Base-by-base conservation (phyloP, 768 basidiomycete species). In the Podaxis sp. region DNA sequence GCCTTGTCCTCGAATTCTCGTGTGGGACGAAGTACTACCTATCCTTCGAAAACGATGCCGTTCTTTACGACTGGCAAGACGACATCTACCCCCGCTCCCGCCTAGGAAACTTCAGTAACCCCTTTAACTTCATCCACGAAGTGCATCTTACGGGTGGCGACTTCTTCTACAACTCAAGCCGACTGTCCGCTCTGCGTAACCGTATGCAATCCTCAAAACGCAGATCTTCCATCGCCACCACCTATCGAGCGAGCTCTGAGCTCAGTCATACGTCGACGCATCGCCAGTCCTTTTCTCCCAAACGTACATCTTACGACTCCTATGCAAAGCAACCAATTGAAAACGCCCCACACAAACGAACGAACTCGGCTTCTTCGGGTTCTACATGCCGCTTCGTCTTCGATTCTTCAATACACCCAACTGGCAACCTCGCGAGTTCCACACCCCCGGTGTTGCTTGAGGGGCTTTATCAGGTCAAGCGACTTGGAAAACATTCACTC, bases 51-150 rank as follows among this genome's bases (percentile, higher is more conserved):
- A 71, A 68, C 21, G 77, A 78, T 59, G 66, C 68, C 18, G 76
- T 77, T 59, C 70, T 79, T 9, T 79, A 79, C 62, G 77, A 77
- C 62, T 79, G 78, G 77, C 76, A 77, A 55, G 78, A 79, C 60
- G 78, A 78, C 61, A 73, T 79, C 28, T 78, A 78, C 63, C 69
- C 70, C 47, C 73, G 76, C 4, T 75, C 72, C 47, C 75, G 76
- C 5, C 67, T 73, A 10, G 74, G 77, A 3, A 59, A 62, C 32
- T 71, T 71, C 25, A 73, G 74, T 38, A 68, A 64, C 13, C 77
- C 77, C 16, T 75, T 72, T 48, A 72, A 69, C 37, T 78, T 79
- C 57, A 68, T 72, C 25, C 78, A 79, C 65, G 74, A 76, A 52
- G 70, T 71, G 7, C 77, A 79, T 63, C 72, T 79, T 40, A 61